phyloP scores from a whole-genome alignment of 1,139 yeast genomes.

The Yueomyces sp. region DNA sequence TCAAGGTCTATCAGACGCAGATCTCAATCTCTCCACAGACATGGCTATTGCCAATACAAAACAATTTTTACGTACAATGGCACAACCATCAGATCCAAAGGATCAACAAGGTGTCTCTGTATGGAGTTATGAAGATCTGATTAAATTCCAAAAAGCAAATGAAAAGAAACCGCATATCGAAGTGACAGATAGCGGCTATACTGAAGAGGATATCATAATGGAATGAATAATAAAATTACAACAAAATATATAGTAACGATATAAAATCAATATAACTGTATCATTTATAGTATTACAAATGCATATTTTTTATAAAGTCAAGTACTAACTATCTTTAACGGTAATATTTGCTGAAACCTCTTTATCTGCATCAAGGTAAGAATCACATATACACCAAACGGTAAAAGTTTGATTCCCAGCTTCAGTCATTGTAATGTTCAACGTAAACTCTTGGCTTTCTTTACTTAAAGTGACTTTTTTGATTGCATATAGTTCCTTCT shows the following conservation, averaged over 20 bases:
- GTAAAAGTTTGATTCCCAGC: slow-evolving; percentile 50
- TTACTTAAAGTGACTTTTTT: slow-evolving; percentile 48
- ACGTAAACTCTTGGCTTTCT: slow-evolving; percentile 38
- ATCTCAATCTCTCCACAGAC: slow-evolving; percentile 83
- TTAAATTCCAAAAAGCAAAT: slow-evolving; percentile 46
- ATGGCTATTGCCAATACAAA: slow-evolving; percentile 95
- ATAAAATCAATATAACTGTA: no score
- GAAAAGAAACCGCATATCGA: slow-evolving; percentile 7
- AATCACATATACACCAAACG: slow-evolving; percentile 84
- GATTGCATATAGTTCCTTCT: slow-evolving; percentile 59
- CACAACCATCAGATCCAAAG: slow-evolving; percentile 83
- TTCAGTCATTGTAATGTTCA: slow-evolving; percentile 48
- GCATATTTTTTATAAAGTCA: no score
- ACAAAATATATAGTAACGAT: neutral
- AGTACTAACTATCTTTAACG: neutral
- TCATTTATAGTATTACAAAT: no score
- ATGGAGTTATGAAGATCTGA: slow-evolving; percentile 70
- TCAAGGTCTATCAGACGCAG: slow-evolving; percentile 85
- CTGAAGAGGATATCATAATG: neutral
- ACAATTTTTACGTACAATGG: slow-evolving; percentile 81
- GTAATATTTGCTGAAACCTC: slow-evolving; percentile 43
- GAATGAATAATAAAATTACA: neutral
- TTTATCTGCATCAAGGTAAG: slow-evolving; percentile 83
- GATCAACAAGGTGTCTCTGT: slow-evolving; percentile 94
- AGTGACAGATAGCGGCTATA: neutral